A percentile compares a stretch with the other conserved stretches of the same genome.
Evolutionary conservation across 805 yeast genomes (phyloP).

Genomic region (Kuraishia borneana): DNA sequence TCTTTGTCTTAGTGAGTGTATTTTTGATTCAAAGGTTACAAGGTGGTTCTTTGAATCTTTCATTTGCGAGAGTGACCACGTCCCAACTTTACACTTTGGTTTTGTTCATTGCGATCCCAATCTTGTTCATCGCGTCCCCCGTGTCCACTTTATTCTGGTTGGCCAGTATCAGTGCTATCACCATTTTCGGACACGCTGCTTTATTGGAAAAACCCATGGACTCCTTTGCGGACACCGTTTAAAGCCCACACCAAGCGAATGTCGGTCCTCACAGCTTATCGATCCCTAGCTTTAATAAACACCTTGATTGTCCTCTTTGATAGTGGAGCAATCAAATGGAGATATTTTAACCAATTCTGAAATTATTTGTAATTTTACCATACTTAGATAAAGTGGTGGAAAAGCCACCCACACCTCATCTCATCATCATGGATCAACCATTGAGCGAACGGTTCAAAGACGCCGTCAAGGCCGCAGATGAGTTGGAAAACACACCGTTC

Average conservation of each 20-base stretch:
- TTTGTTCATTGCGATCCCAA: constrained; percentile 33
- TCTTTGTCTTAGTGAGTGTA: constrained; percentile 26
- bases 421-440: no score
- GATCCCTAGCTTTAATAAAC: no score
- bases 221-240: constrained; percentile 67
- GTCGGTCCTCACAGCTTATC: no score
- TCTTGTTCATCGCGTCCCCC: constrained; percentile 68
- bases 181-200: constrained; percentile 79
- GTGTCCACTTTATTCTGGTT: constrained; percentile 87
- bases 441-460: constrained; percentile 8
- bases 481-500: constrained; percentile 6
- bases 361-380: no score
- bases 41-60: constrained; percentile 16
- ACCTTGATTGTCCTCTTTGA: no score
- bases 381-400: neutral
- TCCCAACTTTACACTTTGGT: constrained; percentile 80
- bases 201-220: constrained; percentile 93
- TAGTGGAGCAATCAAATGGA: no score
- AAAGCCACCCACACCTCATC: neutral
- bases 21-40: constrained; percentile 29
- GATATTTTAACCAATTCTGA: no score
- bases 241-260: no score
- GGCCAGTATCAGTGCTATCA: constrained; percentile 70
- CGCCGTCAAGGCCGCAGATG: constrained; percentile 4
- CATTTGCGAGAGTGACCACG: constrained; percentile 55